phyloP scores from a whole-genome alignment of 495 filamentous ascomycete species.

The Hypoxylon cercidicola region DNA sequence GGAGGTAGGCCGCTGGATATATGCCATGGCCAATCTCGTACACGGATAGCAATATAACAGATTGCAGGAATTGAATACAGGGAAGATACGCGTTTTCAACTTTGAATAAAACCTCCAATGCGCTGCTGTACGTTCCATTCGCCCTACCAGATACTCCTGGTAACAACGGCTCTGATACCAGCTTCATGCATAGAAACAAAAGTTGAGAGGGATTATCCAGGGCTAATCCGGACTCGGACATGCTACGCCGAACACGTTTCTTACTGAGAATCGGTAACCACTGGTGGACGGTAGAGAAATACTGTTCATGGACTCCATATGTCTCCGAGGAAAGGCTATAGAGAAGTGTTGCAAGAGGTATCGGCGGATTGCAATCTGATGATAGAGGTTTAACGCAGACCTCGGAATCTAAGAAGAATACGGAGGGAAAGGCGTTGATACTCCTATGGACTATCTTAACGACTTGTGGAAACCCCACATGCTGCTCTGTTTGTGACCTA shows the following conservation, averaged over 20 bases:
- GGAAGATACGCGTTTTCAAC: conserved; percentile 43
- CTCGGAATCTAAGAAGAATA: conserved; percentile 39
- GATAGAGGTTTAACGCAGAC: conserved; percentile 29
- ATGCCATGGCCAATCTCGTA: conserved; percentile 59
- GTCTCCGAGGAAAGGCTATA: conserved; percentile 1
- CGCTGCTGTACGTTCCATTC: conserved; percentile 47
- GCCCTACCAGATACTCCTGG: conserved; percentile 48
- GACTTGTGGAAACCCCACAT: neutral
- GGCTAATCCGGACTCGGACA: conserved; percentile 45
- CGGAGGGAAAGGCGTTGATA: conserved; percentile 24
- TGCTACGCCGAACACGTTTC: conserved; percentile 47
- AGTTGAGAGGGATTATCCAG: conserved; percentile 52
- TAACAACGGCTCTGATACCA: conserved; percentile 46
- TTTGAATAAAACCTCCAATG: conserved; percentile 41
- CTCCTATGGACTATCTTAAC: neutral
- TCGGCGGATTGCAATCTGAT: conserved; percentile 16
- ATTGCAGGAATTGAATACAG: conserved; percentile 54
- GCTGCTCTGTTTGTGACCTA: neutral
- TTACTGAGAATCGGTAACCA: conserved; percentile 62
- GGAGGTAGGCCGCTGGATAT: conserved; percentile 58
- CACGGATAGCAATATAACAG: conserved; percentile 50
- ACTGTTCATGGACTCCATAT: conserved; percentile 31
- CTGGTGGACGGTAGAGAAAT: conserved; percentile 48
- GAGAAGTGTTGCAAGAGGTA: neutral
- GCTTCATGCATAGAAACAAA: conserved; percentile 59